Evolutionary conservation across 441 rosid species (phyloP).

Genomic region (Pelargonium australe): DNA sequence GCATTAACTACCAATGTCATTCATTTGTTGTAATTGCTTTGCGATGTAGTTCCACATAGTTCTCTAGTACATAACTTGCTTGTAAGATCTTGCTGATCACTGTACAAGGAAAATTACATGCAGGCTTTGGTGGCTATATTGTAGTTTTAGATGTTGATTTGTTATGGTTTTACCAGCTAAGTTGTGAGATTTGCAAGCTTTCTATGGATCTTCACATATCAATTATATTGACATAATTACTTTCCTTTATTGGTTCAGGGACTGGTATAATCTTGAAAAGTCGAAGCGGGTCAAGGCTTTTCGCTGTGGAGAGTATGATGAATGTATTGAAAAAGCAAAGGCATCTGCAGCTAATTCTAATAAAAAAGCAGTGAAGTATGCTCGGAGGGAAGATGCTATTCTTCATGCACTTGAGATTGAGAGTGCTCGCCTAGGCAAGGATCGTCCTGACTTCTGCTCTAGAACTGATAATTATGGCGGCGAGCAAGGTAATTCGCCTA

Average conservation of each 20-base stretch:
- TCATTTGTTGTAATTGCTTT: too few species aligned
- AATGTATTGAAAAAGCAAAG: slow-evolving; percentile 75
- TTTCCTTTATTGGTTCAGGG: slow-evolving; percentile 43
- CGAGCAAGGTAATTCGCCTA: slow-evolving; percentile 34
- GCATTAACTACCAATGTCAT: too few species aligned
- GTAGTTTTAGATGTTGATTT: neutral
- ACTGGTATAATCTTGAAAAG: slow-evolving; percentile 92
- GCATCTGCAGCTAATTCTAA: slow-evolving; percentile 61
- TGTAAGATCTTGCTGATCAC: too few species aligned
- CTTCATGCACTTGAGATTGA: slow-evolving; percentile 88
- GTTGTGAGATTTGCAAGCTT: neutral
- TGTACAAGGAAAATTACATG: too few species aligned
- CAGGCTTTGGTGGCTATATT: too few species aligned
- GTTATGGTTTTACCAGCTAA: neutral
- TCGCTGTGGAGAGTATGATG: slow-evolving; percentile 93
- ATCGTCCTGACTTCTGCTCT: slow-evolving; percentile 33
- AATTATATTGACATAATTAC: neutral
- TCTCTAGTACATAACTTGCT: too few species aligned
- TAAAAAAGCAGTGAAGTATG: slow-evolving; percentile 75
- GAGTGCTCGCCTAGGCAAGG: slow-evolving; percentile 60
- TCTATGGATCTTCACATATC: neutral
- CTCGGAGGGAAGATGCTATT: slow-evolving; percentile 91
- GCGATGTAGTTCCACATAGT: too few species aligned
- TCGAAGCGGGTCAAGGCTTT: slow-evolving; percentile 92
- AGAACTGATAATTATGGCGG: slow-evolving; percentile 28